Evolutionary conservation across 225 moss, liverwort and hornwort species (phyloP).

Genomic region (Straminergon stramineum): DNA sequence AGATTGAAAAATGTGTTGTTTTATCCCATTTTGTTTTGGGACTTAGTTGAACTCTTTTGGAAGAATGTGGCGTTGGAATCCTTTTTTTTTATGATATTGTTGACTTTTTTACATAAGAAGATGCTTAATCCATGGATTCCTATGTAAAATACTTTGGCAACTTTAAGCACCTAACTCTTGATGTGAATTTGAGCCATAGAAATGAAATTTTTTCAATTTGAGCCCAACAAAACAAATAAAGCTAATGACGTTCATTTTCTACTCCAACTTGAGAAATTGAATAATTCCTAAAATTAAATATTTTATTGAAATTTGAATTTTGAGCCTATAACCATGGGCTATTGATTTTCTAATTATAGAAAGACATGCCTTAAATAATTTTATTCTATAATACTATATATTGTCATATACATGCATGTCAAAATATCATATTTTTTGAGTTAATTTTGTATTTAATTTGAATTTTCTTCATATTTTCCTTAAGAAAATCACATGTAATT

Average conservation of each 20-base stretch:
- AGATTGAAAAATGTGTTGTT: not conserved
- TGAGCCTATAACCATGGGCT: not conserved
- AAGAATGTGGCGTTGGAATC: not conserved
- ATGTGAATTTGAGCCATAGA: no score
- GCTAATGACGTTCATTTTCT: not conserved
- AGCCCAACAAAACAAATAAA: not conserved
- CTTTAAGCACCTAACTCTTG: no score
- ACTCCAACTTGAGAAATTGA: not conserved
- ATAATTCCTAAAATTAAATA: not conserved
- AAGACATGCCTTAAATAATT: not conserved
- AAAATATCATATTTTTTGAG: not conserved
- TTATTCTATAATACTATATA: not conserved
- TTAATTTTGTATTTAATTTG: not conserved
- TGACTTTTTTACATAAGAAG: no score
- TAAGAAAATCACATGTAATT: not conserved
- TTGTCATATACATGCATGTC: accelerated
- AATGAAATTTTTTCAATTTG: not conserved
- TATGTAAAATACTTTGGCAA: no score
- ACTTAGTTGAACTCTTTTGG: not conserved
- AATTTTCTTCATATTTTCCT: not conserved
- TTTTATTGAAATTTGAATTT: not conserved
- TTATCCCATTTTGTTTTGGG: no score
- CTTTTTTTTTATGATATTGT: not conserved
- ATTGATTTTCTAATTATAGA: not conserved
- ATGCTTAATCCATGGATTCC: no score